Base-by-base conservation (phyloP, 495 filamentous ascomycete species). In the Penicillium cosmopolitanum region DNA sequence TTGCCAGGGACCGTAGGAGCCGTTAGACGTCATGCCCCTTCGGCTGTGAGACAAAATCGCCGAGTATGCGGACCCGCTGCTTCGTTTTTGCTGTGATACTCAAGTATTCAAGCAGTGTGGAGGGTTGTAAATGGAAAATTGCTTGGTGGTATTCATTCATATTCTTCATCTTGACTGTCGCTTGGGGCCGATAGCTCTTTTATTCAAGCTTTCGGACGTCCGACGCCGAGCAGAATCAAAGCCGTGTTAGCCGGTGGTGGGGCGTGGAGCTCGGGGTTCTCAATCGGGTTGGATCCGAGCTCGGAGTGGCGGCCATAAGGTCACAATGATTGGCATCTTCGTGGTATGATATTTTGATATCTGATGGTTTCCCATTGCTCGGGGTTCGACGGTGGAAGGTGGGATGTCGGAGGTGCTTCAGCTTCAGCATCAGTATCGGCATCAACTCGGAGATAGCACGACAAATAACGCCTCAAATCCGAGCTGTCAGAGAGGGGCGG, bases 161-260 rank as follows among this genome's bases (percentile, higher is more conserved):
- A 35, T 52, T 15, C 10, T 34, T 38, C 25, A 11, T 16, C 11
- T 36, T 11, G 23, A 19, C 50, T 34, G 18, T 13, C 16, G 51
- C 5, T 11, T 25, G 13, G 28, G 55, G 46, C 47, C 42, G 42
- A 46, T 21, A 19, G 2, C 18, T 51, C 18, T 51, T 55, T 50
- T 36, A 57, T 31, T 44, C 53, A 53, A 57, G 52, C 56, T 61
- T 56, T 68, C 65, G 65, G 65, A 62, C 38, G 36, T 63, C 62
- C 62, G 65, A 65, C 36, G 35, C 18, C 13, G 40, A 51, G 15
- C 16, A 12, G 35, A 55, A 9, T 12, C 28, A 31, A 9, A 38
- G 62, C 65, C 65, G 62, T 62, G 21, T 55, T 62, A 67, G 52
- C 65, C 65, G 65, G 52, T 33, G 35, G 53, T 52, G 35, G 53